Conservation (phyloP, 106 monocot species). For the Alisma plantagoaquatica region DNA sequence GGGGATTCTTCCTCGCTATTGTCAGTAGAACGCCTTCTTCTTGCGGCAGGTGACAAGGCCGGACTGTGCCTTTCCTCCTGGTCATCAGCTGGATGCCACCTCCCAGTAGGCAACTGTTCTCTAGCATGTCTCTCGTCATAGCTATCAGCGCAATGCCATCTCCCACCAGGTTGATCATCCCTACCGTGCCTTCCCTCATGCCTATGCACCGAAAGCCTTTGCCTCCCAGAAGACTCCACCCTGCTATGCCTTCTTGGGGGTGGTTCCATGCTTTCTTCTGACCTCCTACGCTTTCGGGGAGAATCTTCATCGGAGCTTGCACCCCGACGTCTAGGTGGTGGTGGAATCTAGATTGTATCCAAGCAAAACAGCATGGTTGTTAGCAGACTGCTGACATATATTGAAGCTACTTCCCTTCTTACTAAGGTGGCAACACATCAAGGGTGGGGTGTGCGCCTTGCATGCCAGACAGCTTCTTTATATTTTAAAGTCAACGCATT, state of each 20-base stretch:
- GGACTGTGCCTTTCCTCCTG: constrained; percentile 4
- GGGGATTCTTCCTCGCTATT: constrained; percentile 9
- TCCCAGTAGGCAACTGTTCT: too few species aligned
- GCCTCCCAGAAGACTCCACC: neutral
- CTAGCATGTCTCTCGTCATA: too few species aligned
- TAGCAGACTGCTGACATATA: neutral
- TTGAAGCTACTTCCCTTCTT: neutral
- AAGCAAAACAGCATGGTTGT: neutral
- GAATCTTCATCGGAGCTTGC: constrained; percentile 16
- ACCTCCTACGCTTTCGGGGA: constrained; percentile 9
- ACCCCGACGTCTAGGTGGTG: constrained; percentile 44
- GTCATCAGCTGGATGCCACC: constrained; percentile 9
- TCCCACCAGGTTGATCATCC: neutral
- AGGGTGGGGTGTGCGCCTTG: neutral
- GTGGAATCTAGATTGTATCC: constrained; percentile 34
- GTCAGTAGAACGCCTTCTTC: constrained; percentile 8
- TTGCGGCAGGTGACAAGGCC: neutral
- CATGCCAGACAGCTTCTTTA: neutral
- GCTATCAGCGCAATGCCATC: too few species aligned
- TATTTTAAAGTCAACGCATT: too few species aligned
- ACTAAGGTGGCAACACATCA: neutral
- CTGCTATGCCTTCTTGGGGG: constrained; percentile 7
- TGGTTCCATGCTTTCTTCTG: constrained; percentile 13
- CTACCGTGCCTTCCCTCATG: too few species aligned
- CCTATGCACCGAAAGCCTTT: too few species aligned